Evolutionary conservation across 176 grass and related monocot species (phyloP), one percentile per base, ranked within the genome.

Genomic region (Themeda triandra): DNA sequence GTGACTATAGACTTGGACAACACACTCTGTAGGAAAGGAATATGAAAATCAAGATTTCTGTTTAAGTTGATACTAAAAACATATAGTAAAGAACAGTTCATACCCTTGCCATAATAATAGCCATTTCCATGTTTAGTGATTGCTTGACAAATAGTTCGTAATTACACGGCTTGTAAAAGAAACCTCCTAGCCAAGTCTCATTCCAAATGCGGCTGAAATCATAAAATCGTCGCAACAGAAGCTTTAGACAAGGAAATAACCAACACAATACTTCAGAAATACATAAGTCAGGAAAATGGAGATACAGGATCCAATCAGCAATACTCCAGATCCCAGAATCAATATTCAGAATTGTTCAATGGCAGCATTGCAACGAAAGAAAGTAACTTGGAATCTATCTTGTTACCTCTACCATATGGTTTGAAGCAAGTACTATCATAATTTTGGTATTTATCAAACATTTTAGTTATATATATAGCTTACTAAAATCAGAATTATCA

Each of bases 151-250:
- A 98, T 6, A 98, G 85, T 83, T 98, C 96, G 75, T 95, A 98
- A 85, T 98, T 98, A 86, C 96, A 98, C 4, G 96, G 96, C 51
- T 98, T 98, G 88, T 98, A 98, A 81, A 98, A 98, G 89, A 98
- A 98, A 82, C 91, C 78, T 68, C 75, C 44, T 83, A 98, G 80
- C 96, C 96, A 98, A 83, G 96, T 98, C 75, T 98, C 96, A 9
- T 98, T 98, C 96, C 96, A 98, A 73, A 98, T 92, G 75, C 93
- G 96, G 80, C 96, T 98, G 87, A 87, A 90, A 75, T 40, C 37
- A 46, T 35, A 36, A 81, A 83, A 84, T 73, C 2, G 13, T 78
- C 23, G 15, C 73, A 69, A 69, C 18, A 69, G 29, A 59, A 78
- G 4, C 66, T 66, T 78, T 45, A 78, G 67, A 40, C 7, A n/a